phyloP scores from a whole-genome alignment of 208 protist species.

The Naegleria lovaniensis region DNA sequence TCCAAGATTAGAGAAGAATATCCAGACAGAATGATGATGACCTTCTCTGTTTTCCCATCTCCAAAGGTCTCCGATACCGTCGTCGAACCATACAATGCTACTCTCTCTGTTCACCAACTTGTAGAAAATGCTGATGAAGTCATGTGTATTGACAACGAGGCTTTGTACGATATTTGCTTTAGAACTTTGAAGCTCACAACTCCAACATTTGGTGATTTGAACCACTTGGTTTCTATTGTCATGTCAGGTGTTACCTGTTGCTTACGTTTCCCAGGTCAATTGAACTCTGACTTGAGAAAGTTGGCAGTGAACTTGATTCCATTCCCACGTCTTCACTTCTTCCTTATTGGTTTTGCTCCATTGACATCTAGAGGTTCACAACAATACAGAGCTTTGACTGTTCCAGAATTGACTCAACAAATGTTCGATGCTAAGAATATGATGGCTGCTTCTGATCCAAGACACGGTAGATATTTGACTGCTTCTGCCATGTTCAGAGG shows the following conservation, averaged over 20 bases:
- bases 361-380: conserved; percentile 66
- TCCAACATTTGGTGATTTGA: conserved; percentile 92
- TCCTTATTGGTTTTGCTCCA: conserved; percentile 92
- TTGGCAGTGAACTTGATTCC: conserved; percentile 90
- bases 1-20: conserved; percentile 95
- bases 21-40: conserved; percentile 96
- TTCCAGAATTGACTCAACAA: conserved; percentile 85
- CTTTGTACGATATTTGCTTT: conserved; percentile 97
- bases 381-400: conserved; percentile 66
- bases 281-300: conserved; percentile 86
- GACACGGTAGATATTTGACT: conserved; percentile 55
- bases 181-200: conserved; percentile 90
- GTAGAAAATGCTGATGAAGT: conserved; percentile 93
- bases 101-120: conserved; percentile 92
- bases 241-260: conserved; percentile 86
- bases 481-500: conserved; percentile 66
- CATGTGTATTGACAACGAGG: conserved; percentile 97
- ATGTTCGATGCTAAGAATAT: conserved; percentile 94
- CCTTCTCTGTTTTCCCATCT: conserved; percentile 96
- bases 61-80: conserved; percentile 94
- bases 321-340: conserved; percentile 94
- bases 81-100: conserved; percentile 95
- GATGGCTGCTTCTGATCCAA: conserved; percentile 88
- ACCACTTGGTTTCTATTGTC: conserved; percentile 84
- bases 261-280: conserved; percentile 85